These are phyloP conservation scores for Limonium bicolor DNA, from an alignment of 148 eudicot species.

Conservation along the genomic window DNA sequence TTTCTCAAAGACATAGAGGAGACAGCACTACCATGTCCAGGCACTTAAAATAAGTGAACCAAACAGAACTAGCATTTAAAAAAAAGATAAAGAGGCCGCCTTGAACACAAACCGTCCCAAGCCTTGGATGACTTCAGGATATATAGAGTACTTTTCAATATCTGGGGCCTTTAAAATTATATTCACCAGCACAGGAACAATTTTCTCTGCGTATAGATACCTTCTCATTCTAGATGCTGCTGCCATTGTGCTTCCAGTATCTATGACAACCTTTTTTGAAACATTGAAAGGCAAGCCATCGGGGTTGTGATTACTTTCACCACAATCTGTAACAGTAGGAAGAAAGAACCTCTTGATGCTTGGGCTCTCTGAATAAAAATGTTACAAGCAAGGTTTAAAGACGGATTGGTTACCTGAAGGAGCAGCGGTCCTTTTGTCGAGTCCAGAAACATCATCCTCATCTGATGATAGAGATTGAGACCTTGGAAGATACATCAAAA, in stretches of 20 bases:
- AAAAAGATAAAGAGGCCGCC: too few relatives aligned
- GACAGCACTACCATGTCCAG: too few relatives aligned
- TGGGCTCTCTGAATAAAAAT: not conserved
- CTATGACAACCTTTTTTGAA: constrained; percentile 15
- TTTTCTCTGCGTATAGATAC: constrained; percentile 70
- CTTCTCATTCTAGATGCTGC: constrained; percentile 17
- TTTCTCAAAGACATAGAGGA: too few relatives aligned
- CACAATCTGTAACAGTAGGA: constrained; percentile 15
- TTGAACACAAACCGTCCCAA: constrained; percentile 98
- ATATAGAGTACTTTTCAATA: constrained; percentile 37
- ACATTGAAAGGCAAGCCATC: constrained; percentile 23
- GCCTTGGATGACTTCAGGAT: constrained; percentile 61
- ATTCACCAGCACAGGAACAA: constrained; percentile 64
- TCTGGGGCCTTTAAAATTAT: constrained; percentile 63
- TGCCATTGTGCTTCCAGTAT: constrained; percentile 11
- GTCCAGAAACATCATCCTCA: constrained; percentile 25
- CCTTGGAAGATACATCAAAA: constrained; percentile 58
- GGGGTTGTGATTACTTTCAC: constrained; percentile 12
- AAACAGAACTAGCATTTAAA: too few relatives aligned
- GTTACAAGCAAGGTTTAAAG: not conserved
- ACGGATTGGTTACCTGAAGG: constrained; percentile 22
- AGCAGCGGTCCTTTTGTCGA: constrained; percentile 10
- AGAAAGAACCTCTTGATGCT: not conserved
- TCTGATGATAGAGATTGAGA: constrained; percentile 25
- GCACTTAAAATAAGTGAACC: too few relatives aligned